These are phyloP conservation scores for Nakazawaea anatomiae DNA, from an alignment of 805 yeast genomes.

Conservation along the genomic window DNA sequence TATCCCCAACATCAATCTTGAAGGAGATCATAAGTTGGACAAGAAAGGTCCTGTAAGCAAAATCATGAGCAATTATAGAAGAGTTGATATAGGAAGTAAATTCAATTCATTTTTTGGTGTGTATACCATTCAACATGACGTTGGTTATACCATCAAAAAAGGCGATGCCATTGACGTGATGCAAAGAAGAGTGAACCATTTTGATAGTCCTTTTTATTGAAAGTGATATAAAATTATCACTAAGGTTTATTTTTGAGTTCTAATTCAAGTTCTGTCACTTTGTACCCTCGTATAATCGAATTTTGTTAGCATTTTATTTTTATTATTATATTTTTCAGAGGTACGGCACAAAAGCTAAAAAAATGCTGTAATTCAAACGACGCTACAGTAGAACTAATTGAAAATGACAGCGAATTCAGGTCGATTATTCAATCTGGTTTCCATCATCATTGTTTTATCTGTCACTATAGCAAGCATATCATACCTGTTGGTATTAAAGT, in stretches of 20 bases:
- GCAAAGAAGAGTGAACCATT: conserved; percentile 12
- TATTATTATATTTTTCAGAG: no score
- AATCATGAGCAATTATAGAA: conserved; percentile 19
- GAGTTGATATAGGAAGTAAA: conserved; percentile 22
- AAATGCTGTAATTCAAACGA: background rate
- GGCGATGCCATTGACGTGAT: conserved; percentile 22
- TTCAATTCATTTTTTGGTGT: conserved; percentile 22
- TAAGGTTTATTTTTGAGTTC: no score
- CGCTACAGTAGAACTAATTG: background rate
- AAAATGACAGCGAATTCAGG: no score
- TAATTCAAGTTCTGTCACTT: no score
- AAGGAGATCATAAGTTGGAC: conserved; percentile 11
- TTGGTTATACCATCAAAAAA: conserved; percentile 12
- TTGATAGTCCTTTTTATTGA: conserved; percentile 2
- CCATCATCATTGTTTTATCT: no score
- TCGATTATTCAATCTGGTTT: no score
- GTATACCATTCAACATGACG: conserved; percentile 20
- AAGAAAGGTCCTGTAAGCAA: conserved; percentile 16
- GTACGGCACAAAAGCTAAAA: no score
- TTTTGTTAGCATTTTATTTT: no score
- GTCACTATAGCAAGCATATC: no score
- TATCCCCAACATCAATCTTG: conserved; percentile 20
- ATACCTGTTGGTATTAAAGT: no score
- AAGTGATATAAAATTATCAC: no score
- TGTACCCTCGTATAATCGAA: no score